Percentiles rank a stretch among this genome's conserved stretches.
Evolutionary conservation across 2,329 filamentous ascomycete species (phyloP).

Genomic region (Lachnellula cervina): DNA sequence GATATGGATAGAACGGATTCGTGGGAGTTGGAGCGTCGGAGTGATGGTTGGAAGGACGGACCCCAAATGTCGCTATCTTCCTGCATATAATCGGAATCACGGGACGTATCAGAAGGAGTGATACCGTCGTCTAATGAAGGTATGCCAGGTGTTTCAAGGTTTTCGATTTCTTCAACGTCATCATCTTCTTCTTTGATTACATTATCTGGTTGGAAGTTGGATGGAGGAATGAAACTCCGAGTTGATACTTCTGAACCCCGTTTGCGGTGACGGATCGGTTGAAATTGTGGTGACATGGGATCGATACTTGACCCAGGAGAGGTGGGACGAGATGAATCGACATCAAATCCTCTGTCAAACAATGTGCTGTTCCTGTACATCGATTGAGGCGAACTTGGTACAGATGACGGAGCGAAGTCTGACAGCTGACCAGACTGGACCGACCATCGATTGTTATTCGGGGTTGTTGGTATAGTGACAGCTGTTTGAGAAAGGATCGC

Average conservation of each 20-base stretch:
- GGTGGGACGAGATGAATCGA: conserved; percentile 68
- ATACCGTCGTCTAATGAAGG: conserved; percentile 21
- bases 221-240: conserved; percentile 38
- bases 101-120: conserved; percentile 20
- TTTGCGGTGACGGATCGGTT: conserved; percentile 49
- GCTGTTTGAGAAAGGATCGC: conserved; percentile 39
- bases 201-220: conserved; percentile 33
- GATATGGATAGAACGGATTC: conserved; percentile 85
- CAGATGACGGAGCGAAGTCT: conserved; percentile 65
- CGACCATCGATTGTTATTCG: conserved; percentile 56
- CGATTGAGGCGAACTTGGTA: conserved; percentile 76
- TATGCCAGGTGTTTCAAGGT: conserved; percentile 18
- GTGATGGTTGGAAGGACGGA: conserved; percentile 36
- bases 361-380: conserved; percentile 66
- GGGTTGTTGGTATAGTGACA: conserved; percentile 48
- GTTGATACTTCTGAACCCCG: conserved; percentile 50
- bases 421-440: conserved; percentile 55
- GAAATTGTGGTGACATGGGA: conserved; percentile 60
- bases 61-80: conserved; percentile 18
- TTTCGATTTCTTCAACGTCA: conserved; percentile 27
- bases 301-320: conserved; percentile 75
- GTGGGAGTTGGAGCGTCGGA: conserved; percentile 70
- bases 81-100: conserved; percentile 12
- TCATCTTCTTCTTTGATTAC: conserved; percentile 33
- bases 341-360: conserved; percentile 63